Conservation (phyloP, 305 asterid species). For the Salvia sclarea region DNA sequence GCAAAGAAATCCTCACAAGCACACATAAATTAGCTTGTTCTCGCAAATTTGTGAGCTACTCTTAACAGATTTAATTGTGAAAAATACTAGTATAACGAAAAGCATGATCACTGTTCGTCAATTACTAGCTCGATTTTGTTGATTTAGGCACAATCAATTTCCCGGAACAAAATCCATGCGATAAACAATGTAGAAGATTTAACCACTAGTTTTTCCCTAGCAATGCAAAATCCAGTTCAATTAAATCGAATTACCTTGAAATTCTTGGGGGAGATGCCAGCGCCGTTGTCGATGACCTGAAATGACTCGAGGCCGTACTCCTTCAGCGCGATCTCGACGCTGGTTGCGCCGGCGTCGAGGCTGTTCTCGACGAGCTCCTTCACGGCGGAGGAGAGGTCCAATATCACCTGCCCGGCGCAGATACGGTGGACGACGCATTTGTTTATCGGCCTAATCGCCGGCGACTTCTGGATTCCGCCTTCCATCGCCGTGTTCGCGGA, state of each 20-base stretch:
- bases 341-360: slow-evolving; percentile 93
- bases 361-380: slow-evolving; percentile 99
- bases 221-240: not conserved
- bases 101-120: not conserved
- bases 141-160: not conserved
- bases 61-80: not conserved
- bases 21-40: not conserved
- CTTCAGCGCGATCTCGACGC: slow-evolving; percentile 70
- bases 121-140: not conserved
- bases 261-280: slow-evolving; percentile 79
- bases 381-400: slow-evolving; percentile 92
- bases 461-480: slow-evolving; percentile 36
- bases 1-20: not conserved
- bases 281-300: slow-evolving; percentile 91
- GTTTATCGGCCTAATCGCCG: slow-evolving; percentile 58
- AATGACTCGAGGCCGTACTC: slow-evolving; percentile 82
- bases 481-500: slow-evolving; percentile 43
- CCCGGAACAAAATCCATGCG: not conserved
- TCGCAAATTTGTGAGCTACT: not conserved
- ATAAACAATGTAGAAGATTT: not conserved
- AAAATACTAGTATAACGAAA: not conserved
- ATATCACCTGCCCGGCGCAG: slow-evolving; percentile 86
- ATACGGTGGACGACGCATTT: slow-evolving; percentile 76
- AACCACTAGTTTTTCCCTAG: not conserved
- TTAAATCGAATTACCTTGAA: slow-evolving; percentile 56